Conservation (phyloP, 2,329 filamentous ascomycete species). For the Ophiostoma montium region DNA sequence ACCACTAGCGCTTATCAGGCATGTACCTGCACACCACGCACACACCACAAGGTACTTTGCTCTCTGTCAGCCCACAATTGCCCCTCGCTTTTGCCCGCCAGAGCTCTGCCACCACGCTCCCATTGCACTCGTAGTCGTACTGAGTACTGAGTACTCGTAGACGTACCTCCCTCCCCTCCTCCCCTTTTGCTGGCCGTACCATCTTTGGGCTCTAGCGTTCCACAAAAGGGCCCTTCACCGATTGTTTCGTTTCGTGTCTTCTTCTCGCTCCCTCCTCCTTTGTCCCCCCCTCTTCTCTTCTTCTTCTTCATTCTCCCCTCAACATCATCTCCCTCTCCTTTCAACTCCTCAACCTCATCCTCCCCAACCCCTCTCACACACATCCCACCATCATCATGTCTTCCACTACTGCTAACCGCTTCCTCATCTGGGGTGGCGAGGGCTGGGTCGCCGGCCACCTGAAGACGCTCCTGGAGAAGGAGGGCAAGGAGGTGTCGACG, state of each 20-base stretch:
- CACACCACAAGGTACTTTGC: too few species aligned
- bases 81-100: too few species aligned
- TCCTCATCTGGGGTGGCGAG: constrained; percentile 50
- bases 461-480: constrained; percentile 39
- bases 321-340: not conserved
- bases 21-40: too few species aligned
- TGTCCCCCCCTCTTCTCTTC: not conserved
- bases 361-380: not conserved
- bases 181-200: not conserved
- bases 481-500: constrained; percentile 45
- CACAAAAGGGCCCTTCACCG: constrained; percentile 10
- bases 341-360: not conserved
- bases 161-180: too few species aligned
- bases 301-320: not conserved
- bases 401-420: constrained; percentile 25
- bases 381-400: constrained; percentile 8
- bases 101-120: too few species aligned
- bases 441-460: constrained; percentile 52
- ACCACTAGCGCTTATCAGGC: too few species aligned
- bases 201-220: not conserved
- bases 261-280: not conserved
- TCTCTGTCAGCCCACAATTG: too few species aligned
- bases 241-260: constrained; percentile 7
- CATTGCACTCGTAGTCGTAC: too few species aligned
- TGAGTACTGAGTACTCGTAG: too few species aligned